phyloP scores from a whole-genome alignment of 441 rosid species.

The Pelargonium citronellum region DNA sequence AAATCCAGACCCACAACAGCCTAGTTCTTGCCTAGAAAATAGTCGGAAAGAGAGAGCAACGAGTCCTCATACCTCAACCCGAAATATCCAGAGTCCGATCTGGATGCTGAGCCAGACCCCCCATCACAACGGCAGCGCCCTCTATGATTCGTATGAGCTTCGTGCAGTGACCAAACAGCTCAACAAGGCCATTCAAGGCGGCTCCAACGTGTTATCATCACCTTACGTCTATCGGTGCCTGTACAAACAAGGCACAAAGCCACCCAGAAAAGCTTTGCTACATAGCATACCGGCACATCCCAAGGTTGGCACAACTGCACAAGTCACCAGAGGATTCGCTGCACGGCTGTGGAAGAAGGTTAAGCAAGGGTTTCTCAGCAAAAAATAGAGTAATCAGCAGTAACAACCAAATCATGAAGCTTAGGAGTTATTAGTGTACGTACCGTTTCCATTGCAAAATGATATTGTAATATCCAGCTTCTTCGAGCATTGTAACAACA shows the following conservation, averaged over 20 bases:
- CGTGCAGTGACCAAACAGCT: background rate
- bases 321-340: slow-evolving; percentile 21
- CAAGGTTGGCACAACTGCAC: too few species aligned
- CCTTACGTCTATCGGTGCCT: background rate
- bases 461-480: too few species aligned
- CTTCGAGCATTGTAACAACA: too few species aligned
- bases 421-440: too few species aligned
- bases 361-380: slow-evolving; percentile 27
- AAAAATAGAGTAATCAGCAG: slow-evolving; percentile 1
- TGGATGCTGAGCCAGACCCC: background rate
- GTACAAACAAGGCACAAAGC: too few species aligned
- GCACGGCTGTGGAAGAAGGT: slow-evolving; percentile 42
- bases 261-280: background rate
- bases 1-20: too few species aligned
- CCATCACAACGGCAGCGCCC: background rate
- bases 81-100: background rate
- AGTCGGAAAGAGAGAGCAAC: too few species aligned
- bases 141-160: background rate
- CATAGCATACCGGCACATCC: background rate
- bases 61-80: too few species aligned
- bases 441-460: too few species aligned
- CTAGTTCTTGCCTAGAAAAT: too few species aligned
- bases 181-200: background rate
- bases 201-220: background rate
- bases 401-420: too few species aligned